Evolutionary conservation across 495 filamentous ascomycete genomes (phyloP).

Genomic region (Annulohypoxylon maeteangense): DNA sequence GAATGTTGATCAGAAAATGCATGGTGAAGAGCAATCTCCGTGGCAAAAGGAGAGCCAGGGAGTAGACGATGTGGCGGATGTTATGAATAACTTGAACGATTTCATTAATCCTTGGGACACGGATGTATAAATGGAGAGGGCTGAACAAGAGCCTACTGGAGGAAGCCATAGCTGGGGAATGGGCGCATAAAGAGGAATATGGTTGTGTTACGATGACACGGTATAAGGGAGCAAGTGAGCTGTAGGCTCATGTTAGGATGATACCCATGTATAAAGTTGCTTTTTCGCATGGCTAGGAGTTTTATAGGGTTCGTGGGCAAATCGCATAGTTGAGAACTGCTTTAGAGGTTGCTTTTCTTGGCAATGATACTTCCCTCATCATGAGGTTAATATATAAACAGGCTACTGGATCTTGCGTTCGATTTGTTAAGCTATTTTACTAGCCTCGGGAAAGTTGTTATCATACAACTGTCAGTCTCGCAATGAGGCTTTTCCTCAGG

Average conservation of each 20-base stretch:
- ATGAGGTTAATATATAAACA: neutral
- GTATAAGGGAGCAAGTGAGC: neutral
- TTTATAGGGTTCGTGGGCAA: neutral
- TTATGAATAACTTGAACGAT: conserved; percentile 55
- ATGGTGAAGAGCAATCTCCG: conserved; percentile 27
- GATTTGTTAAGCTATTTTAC: neutral
- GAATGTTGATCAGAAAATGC: conserved; percentile 15
- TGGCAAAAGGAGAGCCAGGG: conserved; percentile 41
- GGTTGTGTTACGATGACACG: neutral
- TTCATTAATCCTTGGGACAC: conserved; percentile 56
- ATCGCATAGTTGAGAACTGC: neutral
- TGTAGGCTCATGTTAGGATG: conserved; percentile 1
- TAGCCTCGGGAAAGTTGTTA: neutral
- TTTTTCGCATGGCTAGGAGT: conserved; percentile 30
- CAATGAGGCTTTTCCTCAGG: neutral
- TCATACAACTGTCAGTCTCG: neutral
- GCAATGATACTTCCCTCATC: neutral
- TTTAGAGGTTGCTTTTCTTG: neutral
- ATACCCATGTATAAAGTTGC: conserved; percentile 21
- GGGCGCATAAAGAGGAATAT: neutral
- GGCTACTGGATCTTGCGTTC: neutral
- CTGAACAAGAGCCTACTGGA: conserved; percentile 22
- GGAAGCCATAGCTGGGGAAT: conserved; percentile 3
- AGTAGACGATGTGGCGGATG: conserved; percentile 55
- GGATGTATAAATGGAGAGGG: conserved; percentile 51